Evolutionary conservation across 169 alveolate genomes (phyloP).

Genomic region (Cystoisospora suis): DNA sequence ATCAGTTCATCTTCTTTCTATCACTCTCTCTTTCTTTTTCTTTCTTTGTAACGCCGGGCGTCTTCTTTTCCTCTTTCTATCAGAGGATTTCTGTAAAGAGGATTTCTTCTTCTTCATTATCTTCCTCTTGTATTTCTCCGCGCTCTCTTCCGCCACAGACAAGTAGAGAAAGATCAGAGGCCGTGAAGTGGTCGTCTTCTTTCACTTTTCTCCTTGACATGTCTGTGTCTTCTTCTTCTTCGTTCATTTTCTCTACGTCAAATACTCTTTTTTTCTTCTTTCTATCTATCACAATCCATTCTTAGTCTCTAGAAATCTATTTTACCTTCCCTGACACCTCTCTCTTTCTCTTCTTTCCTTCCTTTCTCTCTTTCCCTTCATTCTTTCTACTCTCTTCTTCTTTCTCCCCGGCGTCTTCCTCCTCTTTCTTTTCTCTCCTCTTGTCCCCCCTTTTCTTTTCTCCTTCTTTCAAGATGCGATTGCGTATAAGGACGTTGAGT

Average conservation of each 20-base stretch:
- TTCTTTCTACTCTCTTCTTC: no score
- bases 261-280: background rate
- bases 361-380: background rate
- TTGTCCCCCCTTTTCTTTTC: background rate
- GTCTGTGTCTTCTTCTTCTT: no score
- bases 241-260: no score
- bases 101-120: background rate
- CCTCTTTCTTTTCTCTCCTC: background rate
- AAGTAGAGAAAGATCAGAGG: no score
- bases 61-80: no score
- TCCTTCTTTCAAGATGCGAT: slow-evolving; percentile 65
- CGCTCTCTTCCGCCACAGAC: background rate
- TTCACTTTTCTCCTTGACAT: no score
- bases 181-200: no score
- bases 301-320: background rate
- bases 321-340: background rate
- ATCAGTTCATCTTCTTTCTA: no score
- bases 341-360: background rate
- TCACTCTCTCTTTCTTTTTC: no score
- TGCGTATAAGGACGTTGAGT: slow-evolving; percentile 80
- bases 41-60: no score
- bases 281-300: background rate
- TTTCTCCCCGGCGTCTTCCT: no score
- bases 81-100: no score
- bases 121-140: background rate